Base-by-base conservation (phyloP, 2,329 filamentous ascomycete species). In the Colletotrichum sublineola region DNA sequence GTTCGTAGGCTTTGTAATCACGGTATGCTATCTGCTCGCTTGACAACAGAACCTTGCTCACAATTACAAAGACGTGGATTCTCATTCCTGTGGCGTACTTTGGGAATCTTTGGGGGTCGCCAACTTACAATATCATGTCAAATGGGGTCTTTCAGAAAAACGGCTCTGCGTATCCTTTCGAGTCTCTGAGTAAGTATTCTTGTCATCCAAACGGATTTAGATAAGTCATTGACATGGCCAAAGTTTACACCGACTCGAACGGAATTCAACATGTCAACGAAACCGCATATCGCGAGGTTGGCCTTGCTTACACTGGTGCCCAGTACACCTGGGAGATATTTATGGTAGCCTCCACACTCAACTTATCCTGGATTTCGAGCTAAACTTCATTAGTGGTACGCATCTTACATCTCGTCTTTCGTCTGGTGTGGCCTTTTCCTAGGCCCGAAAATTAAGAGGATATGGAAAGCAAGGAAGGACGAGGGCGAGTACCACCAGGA, bases 401-500 rank as follows among this genome's bases (percentile, higher is more conserved):
- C 89, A 7, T 86, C 88, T 11, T 87, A 89, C 68, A 84, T 87
- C 1, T 90, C 88, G 1, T 87, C 88, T 0, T 82, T 90, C 60
- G 85, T 86, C 7, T 91, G 89, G 88, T 88, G 90, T 77, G 80
- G 80, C 4, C 84, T 89, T 0, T 91, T 91, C 68, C 87, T 88
- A 0, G 88, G 81, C 53, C 75, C 81, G 0, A 83, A 87, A 68
- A 82, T 90, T 24, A 24, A 20, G 57, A 82, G 80, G 29, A 78
- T 80, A 1, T 87, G 84, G 36, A 44, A 77, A 76, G 60, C 56
- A 78, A 78, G 72, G 73, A 69, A 50, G 79, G 76, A 60, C 75
- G 75, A 42, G 78, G 79, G 50, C 44, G 68, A 71, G 61, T 71
- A 63, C 36, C 64, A 71, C 6, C 64, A 68, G 20, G 68, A 71